Conservation (phyloP, 371 early-diverging fungal species). For the Mortierella polycephala region DNA sequence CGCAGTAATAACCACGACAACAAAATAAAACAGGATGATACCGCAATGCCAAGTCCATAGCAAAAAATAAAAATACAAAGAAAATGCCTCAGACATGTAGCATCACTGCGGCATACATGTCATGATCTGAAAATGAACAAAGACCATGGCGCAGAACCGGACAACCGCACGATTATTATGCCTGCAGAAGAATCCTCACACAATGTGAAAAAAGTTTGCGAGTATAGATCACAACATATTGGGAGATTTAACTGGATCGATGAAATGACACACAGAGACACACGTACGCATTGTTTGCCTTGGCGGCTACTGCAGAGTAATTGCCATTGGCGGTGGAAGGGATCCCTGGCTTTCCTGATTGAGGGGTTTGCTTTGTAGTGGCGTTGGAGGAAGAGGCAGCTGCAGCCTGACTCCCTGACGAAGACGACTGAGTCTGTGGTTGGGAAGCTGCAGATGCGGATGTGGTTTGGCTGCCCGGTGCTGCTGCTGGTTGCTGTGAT, state of each 20-base stretch:
- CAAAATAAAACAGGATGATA: not conserved
- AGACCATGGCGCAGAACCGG: too few relatives aligned
- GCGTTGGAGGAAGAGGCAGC: constrained; percentile 11
- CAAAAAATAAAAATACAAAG: constrained; percentile 1
- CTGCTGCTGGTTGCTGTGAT: constrained; percentile 10
- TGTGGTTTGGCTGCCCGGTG: constrained; percentile 10
- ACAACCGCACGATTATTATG: too few relatives aligned
- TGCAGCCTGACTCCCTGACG: constrained; percentile 40
- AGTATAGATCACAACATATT: not conserved
- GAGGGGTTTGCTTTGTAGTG: constrained; percentile 6
- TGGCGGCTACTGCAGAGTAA: constrained; percentile 53
- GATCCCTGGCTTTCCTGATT: constrained; percentile 16
- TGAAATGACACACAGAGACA: not conserved
- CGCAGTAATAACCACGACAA: constrained; percentile 13
- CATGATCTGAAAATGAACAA: not conserved
- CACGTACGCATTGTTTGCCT: constrained; percentile 49
- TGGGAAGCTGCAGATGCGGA: constrained; percentile 14
- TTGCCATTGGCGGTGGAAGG: constrained; percentile 47
- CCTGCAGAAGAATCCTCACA: too few relatives aligned
- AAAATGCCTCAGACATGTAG: not conserved
- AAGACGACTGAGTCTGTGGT: constrained; percentile 31
- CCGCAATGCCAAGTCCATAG: not conserved
- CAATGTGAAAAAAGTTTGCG: too few relatives aligned
- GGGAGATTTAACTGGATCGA: not conserved
- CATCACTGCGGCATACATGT: too few relatives aligned